phyloP scores from a whole-genome alignment of 257 asterid species.

The Ilex asprella region DNA sequence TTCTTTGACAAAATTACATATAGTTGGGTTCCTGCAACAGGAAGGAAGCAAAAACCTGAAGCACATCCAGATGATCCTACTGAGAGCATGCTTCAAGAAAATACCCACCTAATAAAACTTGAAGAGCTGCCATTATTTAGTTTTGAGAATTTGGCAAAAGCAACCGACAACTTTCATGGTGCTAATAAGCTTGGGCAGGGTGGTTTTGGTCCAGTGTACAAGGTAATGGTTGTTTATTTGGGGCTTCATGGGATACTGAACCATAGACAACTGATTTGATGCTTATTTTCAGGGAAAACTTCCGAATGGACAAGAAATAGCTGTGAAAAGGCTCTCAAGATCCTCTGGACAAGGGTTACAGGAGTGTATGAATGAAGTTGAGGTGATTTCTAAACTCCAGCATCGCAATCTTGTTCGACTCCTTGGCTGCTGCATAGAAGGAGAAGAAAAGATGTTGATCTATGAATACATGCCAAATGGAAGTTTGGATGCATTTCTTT shows the following conservation, averaged over 20 bases:
- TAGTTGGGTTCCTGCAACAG: constrained; percentile 11
- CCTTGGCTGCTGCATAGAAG: constrained; percentile 31
- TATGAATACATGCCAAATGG: constrained; percentile 37
- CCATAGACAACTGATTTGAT: background rate
- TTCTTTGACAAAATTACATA: background rate
- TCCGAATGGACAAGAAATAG: constrained; percentile 33
- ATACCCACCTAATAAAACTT: constrained; percentile 3
- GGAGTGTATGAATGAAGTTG: constrained; percentile 40
- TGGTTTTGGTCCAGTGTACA: constrained; percentile 39
- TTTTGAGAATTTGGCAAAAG: constrained; percentile 23
- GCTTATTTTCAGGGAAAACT: constrained; percentile 24
- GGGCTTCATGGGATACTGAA: background rate
- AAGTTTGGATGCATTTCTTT: constrained; percentile 39
- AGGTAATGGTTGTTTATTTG: background rate
- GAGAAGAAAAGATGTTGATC: constrained; percentile 32
- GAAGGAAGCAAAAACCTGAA: constrained; percentile 4
- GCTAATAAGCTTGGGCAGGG: constrained; percentile 39
- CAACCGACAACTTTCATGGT: constrained; percentile 24
- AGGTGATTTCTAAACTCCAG: constrained; percentile 34
- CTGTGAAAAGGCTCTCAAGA: constrained; percentile 35
- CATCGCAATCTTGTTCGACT: constrained; percentile 36
- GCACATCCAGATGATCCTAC: constrained; percentile 7
- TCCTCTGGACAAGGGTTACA: constrained; percentile 34
- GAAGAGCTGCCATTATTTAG: constrained; percentile 32
- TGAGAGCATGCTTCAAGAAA: constrained; percentile 11